These are phyloP conservation scores for Neurospora sp. DNA, from an alignment of 495 filamentous ascomycete species.

Conservation along the genomic window DNA sequence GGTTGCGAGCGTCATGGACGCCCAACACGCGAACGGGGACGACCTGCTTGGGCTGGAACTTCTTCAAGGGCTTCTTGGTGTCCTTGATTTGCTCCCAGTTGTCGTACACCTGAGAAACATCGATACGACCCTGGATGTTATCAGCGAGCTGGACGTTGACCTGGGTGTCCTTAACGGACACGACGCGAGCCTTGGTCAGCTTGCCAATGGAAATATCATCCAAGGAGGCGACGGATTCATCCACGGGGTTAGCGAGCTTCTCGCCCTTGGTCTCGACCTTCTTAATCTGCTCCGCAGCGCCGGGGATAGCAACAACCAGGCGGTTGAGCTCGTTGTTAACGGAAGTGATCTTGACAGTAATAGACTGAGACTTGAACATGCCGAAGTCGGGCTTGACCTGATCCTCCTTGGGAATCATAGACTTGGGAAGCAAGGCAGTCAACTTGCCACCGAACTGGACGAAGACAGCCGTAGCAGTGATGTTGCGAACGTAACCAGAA, in stretches of 20 bases:
- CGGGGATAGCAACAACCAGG: slow-evolving; percentile 29
- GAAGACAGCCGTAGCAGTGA: slow-evolving; percentile 67
- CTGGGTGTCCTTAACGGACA: slow-evolving; percentile 76
- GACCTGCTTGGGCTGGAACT: slow-evolving; percentile 59
- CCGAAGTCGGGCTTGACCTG: slow-evolving; percentile 63
- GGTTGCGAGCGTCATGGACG: slow-evolving; percentile 79
- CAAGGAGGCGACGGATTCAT: slow-evolving; percentile 51
- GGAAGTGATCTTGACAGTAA: slow-evolving; percentile 58
- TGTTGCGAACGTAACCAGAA: slow-evolving; percentile 75
- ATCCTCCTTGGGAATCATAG: slow-evolving; percentile 57
- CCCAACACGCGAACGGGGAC: slow-evolving; percentile 72
- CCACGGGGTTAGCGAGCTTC: slow-evolving; percentile 50
- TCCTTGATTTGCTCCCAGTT: slow-evolving; percentile 76
- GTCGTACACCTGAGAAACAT: slow-evolving; percentile 83
- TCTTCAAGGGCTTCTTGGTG: slow-evolving; percentile 62
- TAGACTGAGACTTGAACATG: slow-evolving; percentile 56
- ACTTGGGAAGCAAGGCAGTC: slow-evolving; percentile 67
- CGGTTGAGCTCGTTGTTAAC: slow-evolving; percentile 45
- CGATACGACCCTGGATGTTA: slow-evolving; percentile 82
- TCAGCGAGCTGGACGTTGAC: slow-evolving; percentile 85
- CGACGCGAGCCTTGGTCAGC: slow-evolving; percentile 66
- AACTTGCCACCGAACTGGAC: slow-evolving; percentile 72
- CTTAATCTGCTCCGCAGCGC: slow-evolving; percentile 15
- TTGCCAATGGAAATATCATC: slow-evolving; percentile 66
- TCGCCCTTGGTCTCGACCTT: slow-evolving; percentile 9